Evolutionary conservation across 2,329 filamentous ascomycete genomes (phyloP).

Genomic region (Cadophora luteo-olivacea): DNA sequence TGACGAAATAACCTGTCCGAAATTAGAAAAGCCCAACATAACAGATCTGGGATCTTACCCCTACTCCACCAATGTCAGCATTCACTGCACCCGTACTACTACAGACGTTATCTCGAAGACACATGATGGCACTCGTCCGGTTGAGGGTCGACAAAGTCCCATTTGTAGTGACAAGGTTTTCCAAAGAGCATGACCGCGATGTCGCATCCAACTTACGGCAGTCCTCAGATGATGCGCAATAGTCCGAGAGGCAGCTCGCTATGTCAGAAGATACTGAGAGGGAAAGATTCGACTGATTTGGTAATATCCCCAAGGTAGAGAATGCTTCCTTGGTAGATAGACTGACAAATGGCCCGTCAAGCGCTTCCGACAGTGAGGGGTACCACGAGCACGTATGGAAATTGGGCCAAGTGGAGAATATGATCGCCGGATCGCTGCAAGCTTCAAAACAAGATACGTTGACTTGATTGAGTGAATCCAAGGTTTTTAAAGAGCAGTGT

Average conservation of each 20-base stretch:
- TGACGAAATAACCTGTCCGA: constrained; percentile 15
- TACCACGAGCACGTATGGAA: constrained; percentile 27
- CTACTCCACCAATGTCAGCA: constrained; percentile 27
- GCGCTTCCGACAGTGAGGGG: too few species aligned
- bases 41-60: neutral
- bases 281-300: neutral
- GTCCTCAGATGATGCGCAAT: constrained; percentile 11
- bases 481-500: constrained; percentile 2
- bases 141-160: constrained; percentile 1
- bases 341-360: neutral
- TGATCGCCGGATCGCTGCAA: constrained; percentile 7
- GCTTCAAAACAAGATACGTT: constrained; percentile 16
- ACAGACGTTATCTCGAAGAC: constrained; percentile 23
- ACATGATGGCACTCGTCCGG: constrained; percentile 15
- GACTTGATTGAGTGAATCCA: neutral
- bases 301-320: constrained; percentile 5
- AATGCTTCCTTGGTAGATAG: constrained; percentile 2
- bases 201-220: constrained; percentile 12
- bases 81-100: constrained; percentile 19
- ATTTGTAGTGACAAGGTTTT: constrained; percentile 4
- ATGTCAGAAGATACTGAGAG: neutral
- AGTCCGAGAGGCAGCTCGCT: constrained; percentile 18
- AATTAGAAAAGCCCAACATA: neutral
- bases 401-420: constrained; percentile 23
- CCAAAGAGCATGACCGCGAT: constrained; percentile 15